Percentiles rank a stretch among this genome's conserved stretches.
Evolutionary conservation across 805 yeast genomes (phyloP).

Genomic region (Candida verbasci): DNA sequence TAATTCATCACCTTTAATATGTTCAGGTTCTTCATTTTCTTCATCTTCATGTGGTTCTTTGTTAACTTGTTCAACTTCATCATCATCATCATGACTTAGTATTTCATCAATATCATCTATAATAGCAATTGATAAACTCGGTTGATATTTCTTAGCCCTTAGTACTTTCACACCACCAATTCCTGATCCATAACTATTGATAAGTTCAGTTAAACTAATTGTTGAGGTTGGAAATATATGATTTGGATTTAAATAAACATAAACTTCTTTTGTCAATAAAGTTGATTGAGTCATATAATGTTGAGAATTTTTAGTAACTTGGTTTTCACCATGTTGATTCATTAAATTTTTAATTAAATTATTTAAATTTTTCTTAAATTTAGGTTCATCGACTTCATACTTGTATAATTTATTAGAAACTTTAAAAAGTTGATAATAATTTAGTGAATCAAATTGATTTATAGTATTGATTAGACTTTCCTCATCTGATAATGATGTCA

Average conservation of each 20-base stretch:
- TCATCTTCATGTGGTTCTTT: constrained; percentile 16
- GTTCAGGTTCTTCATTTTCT: constrained; percentile 6
- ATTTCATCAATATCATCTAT: constrained; percentile 71
- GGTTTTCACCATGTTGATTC: constrained; percentile 35
- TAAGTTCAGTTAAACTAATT: constrained; percentile 71
- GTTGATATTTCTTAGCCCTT: constrained; percentile 59
- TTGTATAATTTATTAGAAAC: constrained; percentile 66
- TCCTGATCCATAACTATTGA: constrained; percentile 75
- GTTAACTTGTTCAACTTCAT: constrained; percentile 18
- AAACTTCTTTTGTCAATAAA: constrained; percentile 35
- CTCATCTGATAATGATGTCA: constrained; percentile 64
- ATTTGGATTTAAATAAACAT: constrained; percentile 50
- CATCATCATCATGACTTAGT: constrained; percentile 30
- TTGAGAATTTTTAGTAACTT: constrained; percentile 20
- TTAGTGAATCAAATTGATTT: constrained; percentile 51
- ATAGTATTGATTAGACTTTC: constrained; percentile 56
- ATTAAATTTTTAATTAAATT: constrained; percentile 27
- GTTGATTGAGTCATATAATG: constrained; percentile 39
- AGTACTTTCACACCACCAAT: constrained; percentile 54
- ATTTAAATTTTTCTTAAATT: constrained; percentile 43
- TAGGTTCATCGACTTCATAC: constrained; percentile 77
- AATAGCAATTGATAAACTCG: constrained; percentile 64
- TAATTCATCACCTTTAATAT: constrained; percentile 42
- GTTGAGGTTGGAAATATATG: constrained; percentile 53
- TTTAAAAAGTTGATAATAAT: constrained; percentile 66